Conservation (phyloP, 805 yeast genomes). For the Lachancea fermentati region DNA sequence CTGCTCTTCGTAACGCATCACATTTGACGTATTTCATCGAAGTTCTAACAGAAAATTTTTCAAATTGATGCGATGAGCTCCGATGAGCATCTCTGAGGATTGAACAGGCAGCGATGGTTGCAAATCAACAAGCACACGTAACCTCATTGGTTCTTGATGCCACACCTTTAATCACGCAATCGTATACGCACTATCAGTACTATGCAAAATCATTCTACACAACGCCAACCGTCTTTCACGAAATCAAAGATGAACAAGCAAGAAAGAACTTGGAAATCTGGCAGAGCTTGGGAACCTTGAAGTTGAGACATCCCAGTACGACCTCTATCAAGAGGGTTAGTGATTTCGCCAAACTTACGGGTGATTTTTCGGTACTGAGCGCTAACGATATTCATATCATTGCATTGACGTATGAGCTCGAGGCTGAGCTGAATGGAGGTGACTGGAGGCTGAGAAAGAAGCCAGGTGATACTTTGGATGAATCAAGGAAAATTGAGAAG, state of each 20-base stretch:
- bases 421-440: conserved; percentile 62
- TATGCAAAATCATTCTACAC: conserved; percentile 73
- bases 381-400: conserved; percentile 88
- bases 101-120: background rate
- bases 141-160: conserved; percentile 81
- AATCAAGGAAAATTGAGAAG: conserved; percentile 19
- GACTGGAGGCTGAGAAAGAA: conserved; percentile 61
- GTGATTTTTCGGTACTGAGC: conserved; percentile 85
- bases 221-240: conserved; percentile 86
- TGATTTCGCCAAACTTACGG: conserved; percentile 79
- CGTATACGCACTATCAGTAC: conserved; percentile 65
- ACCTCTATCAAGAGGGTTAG: conserved; percentile 59
- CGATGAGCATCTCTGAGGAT: conserved; percentile 7
- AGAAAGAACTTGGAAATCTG: conserved; percentile 74
- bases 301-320: conserved; percentile 70
- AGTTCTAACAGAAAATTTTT: background rate
- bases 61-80: background rate
- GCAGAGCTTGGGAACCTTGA: conserved; percentile 55
- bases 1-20: background rate
- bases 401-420: conserved; percentile 87
- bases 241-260: conserved; percentile 80
- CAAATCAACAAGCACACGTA: conserved; percentile 31
- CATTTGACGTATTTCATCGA: too few species aligned
- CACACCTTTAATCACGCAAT: conserved; percentile 85
- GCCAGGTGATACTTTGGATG: conserved; percentile 55